phyloP scores from a whole-genome alignment of 1,139 yeast species.

The Suhomyces coccinellae region DNA sequence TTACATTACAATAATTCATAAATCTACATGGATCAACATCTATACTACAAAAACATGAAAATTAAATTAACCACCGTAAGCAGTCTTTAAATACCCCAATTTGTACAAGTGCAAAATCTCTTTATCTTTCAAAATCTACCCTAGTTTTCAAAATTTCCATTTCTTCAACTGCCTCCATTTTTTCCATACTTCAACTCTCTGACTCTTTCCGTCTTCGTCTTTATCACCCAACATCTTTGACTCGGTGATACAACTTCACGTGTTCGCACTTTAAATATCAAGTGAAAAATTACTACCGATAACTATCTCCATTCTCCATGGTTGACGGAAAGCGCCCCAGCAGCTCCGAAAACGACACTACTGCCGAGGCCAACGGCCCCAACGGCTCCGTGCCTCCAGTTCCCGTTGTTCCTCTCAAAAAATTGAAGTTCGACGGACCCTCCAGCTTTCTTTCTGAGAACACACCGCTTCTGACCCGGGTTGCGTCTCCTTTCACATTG shows the following conservation, averaged over 20 bases:
- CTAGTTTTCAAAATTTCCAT: too few relatives aligned
- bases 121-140: neutral
- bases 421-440: constrained; percentile 23
- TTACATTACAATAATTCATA: too few relatives aligned
- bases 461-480: constrained; percentile 68
- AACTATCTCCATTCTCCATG: constrained; percentile 1
- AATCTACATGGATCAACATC: too few relatives aligned
- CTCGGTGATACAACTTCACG: constrained; percentile 3
- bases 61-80: too few relatives aligned
- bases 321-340: constrained; percentile 2
- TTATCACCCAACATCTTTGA: neutral
- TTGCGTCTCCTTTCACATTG: constrained; percentile 79
- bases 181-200: too few relatives aligned
- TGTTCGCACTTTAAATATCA: neutral
- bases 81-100: neutral
- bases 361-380: neutral
- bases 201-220: too few relatives aligned
- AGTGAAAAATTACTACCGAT: constrained; percentile 4
- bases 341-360: neutral
- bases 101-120: neutral
- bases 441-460: constrained; percentile 7
- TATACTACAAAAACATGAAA: too few relatives aligned
- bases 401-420: constrained; percentile 28
- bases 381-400: constrained; percentile 26
- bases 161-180: too few relatives aligned